Evolutionary conservation across 2,329 filamentous ascomycete species (phyloP).

Genomic region (Colletotrichum musae): DNA sequence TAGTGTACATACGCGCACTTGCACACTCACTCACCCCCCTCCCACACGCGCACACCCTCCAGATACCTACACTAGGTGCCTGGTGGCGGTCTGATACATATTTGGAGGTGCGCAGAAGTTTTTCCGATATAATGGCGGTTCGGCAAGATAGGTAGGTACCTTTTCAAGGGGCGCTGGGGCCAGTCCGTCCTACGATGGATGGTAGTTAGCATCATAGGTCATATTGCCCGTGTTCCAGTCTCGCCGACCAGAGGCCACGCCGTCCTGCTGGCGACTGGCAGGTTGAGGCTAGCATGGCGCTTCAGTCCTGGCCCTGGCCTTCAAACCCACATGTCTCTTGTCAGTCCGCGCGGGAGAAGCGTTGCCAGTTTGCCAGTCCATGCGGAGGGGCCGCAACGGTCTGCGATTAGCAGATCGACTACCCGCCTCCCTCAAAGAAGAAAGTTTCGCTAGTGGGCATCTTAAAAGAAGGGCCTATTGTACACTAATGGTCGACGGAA

Average conservation of each 20-base stretch:
- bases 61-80: neutral
- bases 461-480: neutral
- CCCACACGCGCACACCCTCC: no score
- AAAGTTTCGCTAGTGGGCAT: conserved; percentile 11
- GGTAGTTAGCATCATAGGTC: conserved; percentile 3
- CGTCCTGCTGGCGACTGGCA: conserved; percentile 16
- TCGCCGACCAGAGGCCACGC: conserved; percentile 6
- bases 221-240: conserved; percentile 22
- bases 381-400: conserved; percentile 13
- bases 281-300: conserved; percentile 11
- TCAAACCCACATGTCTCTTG: neutral
- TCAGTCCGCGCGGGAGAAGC: conserved; percentile 12
- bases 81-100: conserved; percentile 28
- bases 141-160: neutral
- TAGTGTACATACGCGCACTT: neutral
- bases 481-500: neutral
- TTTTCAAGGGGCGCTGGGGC: neutral
- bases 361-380: conserved; percentile 2
- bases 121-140: conserved; percentile 4
- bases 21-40: no score
- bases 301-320: neutral
- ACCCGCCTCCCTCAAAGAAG: conserved; percentile 19
- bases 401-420: conserved; percentile 26
- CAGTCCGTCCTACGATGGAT: neutral
- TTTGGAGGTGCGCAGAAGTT: conserved; percentile 19